Percentiles rank a stretch among this genome's conserved stretches.
Evolutionary conservation across 805 yeast genomes (phyloP).

Genomic region (Saturnispora quitensis): DNA sequence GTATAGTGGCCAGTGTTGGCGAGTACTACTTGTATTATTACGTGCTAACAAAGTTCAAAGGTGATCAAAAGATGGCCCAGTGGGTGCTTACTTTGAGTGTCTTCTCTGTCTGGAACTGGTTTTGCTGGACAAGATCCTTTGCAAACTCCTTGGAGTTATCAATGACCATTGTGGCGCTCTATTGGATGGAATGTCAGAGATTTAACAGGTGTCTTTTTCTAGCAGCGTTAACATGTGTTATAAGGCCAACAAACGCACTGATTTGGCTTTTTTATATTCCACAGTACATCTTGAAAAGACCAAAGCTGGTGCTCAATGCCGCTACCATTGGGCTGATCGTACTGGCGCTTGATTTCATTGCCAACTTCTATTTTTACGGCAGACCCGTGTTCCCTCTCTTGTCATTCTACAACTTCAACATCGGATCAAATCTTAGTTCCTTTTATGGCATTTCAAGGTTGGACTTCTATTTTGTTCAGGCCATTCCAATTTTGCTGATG

Average conservation of each 20-base stretch:
- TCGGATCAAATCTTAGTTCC: conserved; percentile 58
- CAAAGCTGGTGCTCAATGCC: conserved; percentile 5
- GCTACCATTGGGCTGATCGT: conserved; percentile 15
- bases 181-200: conserved; percentile 43
- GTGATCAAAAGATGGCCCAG: conserved; percentile 27
- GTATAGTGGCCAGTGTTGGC: conserved; percentile 57
- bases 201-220: conserved; percentile 27
- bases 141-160: conserved; percentile 75
- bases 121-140: conserved; percentile 70
- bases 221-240: conserved; percentile 56
- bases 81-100: conserved; percentile 43
- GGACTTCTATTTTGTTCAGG: conserved; percentile 79
- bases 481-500: conserved; percentile 66
- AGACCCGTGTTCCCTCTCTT: conserved; percentile 49
- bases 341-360: conserved; percentile 28
- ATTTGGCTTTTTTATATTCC: conserved; percentile 65
- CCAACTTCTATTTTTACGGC: conserved; percentile 59
- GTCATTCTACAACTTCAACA: conserved; percentile 70
- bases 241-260: conserved; percentile 77
- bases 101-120: conserved; percentile 74
- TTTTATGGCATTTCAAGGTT: conserved; percentile 83
- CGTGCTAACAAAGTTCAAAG: conserved; percentile 23
- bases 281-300: conserved; percentile 16
- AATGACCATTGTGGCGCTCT: conserved; percentile 56
- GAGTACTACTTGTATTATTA: conserved; percentile 54